Conservation (phyloP, 192 early-diverging fungal species). For the Podila verticillata region DNA sequence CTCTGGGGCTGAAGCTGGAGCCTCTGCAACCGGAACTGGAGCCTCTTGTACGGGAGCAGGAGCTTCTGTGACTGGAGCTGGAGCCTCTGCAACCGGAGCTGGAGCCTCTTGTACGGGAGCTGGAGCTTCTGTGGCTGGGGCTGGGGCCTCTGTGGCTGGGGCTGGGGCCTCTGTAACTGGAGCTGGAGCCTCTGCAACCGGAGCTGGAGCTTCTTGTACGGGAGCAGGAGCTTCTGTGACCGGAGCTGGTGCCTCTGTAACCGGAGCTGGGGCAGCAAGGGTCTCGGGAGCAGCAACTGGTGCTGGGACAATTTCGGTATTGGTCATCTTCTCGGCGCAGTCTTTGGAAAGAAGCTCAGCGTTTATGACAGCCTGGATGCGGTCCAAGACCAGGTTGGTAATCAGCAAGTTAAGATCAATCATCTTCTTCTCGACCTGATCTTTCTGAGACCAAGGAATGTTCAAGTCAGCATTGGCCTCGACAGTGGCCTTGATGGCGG, state of each 20-base stretch:
- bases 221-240: neutral
- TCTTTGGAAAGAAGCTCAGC: constrained; percentile 6
- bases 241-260: neutral
- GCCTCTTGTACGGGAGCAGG: neutral
- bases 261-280: neutral
- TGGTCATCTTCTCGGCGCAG: constrained; percentile 4
- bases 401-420: constrained; percentile 8
- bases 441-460: constrained; percentile 20
- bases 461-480: constrained; percentile 3
- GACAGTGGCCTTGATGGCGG: constrained; percentile 14
- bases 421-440: constrained; percentile 24
- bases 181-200: neutral
- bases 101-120: neutral
- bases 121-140: neutral
- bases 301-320: neutral
- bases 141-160: neutral
- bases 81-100: neutral
- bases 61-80: constrained; percentile 5
- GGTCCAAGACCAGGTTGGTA: constrained; percentile 10
- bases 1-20: constrained; percentile 7
- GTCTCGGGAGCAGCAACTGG: neutral
- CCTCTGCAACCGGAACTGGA: neutral
- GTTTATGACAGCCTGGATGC: constrained; percentile 1
- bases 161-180: neutral
- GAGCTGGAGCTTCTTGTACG: neutral